Evolutionary conservation across 805 yeast species (phyloP), one percentile per base, ranked within the genome.

Genomic region (Scheffersomyces ergatensis): DNA sequence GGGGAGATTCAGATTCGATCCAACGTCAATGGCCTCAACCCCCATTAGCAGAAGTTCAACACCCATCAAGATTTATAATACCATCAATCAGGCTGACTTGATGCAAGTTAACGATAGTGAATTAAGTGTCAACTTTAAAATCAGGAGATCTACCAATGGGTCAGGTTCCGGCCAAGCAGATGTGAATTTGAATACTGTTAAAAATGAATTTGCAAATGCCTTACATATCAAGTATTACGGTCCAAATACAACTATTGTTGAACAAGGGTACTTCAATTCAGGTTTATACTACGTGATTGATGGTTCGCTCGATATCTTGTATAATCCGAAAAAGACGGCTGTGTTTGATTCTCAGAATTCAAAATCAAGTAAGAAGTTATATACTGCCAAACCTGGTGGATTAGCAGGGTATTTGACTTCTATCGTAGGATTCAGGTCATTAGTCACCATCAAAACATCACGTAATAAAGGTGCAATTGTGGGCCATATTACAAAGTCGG

Each of bases 331-430:
- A 15, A 29, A n/a, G 18, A 29, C 32, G 4, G 5, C 32, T 14
- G 32, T 14, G 6, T 29, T 29, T 29, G 42, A 27, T 18, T 29
- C 33, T 19, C 38, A 38, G 12, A 30, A 25, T 21, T 12, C 37
- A 4, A 5, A 14, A 5, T 29, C 32, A 29, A 40, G 34, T 4
- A 73, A 70, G 29, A 59, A 62, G 21, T 50, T 87, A 1, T 83
- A 82, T 49, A 74, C 80, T 0, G 81, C 89, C 1, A 64, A 73
- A 13, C 70, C 83, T 2, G 97, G 97, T 5, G 93, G 93, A 3
- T 60, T 92, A 13, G 95, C 92, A 0, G 98, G 98, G 0, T 92
- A 87, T 55, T 59, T 92, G 35, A 88, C 95, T 3, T 77, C 95
- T 0, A 60, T 90, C 13, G 75, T 89, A 8, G 93, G 96, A 0